Evolutionary conservation across 2,329 filamentous ascomycete species (phyloP).

Genomic region (Ceratocystis albifundus): DNA sequence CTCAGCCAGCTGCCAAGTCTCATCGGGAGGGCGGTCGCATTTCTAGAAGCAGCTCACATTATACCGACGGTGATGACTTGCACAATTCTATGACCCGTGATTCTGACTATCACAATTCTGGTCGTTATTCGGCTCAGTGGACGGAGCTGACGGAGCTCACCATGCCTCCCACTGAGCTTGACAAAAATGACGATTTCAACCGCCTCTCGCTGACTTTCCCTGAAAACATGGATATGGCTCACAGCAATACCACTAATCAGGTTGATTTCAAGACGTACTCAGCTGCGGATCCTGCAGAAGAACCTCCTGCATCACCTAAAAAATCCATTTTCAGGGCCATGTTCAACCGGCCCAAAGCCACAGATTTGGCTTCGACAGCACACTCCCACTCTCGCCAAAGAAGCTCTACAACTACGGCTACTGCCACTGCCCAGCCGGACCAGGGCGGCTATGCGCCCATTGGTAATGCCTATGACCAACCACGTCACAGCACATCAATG

Average conservation of each 20-base stretch:
- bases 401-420: slow-evolving; percentile 15
- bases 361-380: slow-evolving; percentile 4
- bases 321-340: slow-evolving; percentile 20
- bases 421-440: background rate
- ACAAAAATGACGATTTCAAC: slow-evolving; percentile 20
- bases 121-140: slow-evolving; percentile 21
- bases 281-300: background rate
- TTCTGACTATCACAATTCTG: slow-evolving; percentile 17
- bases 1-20: background rate
- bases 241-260: background rate
- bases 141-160: slow-evolving; percentile 22
- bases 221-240: slow-evolving; percentile 9
- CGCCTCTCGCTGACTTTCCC: slow-evolving; percentile 20
- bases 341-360: slow-evolving; percentile 20
- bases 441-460: background rate
- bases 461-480: background rate
- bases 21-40: slow-evolving; percentile 14
- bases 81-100: slow-evolving; percentile 16
- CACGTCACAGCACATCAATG: slow-evolving; percentile 2
- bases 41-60: slow-evolving; percentile 22
- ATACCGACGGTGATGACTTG: slow-evolving; percentile 17
- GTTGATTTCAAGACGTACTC: background rate
- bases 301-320: slow-evolving; percentile 13
- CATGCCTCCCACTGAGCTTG: slow-evolving; percentile 20
- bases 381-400: slow-evolving; percentile 22